phyloP scores from a whole-genome alignment of 1,284 basidiomycete genomes.

The Ceratobasidium sp. region DNA sequence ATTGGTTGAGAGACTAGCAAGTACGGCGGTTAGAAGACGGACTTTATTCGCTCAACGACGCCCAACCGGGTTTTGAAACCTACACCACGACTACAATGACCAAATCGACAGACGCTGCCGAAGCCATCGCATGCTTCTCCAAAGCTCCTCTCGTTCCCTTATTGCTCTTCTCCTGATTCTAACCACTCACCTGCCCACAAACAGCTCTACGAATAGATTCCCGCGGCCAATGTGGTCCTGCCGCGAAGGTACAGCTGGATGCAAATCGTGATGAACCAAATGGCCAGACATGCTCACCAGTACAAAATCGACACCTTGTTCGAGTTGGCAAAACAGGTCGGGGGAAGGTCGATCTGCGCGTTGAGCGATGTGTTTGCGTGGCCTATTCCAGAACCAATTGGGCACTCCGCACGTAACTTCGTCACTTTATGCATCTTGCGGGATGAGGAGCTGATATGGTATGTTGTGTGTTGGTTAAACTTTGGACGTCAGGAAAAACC shows the following conservation, averaged over 20 bases:
- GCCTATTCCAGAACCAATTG: slow-evolving; percentile 97
- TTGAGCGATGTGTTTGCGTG: slow-evolving; percentile 98
- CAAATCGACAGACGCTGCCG: slow-evolving; percentile 94
- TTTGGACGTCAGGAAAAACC: too few species aligned
- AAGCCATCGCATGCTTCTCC: slow-evolving; percentile 93
- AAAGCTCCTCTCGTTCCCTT: slow-evolving; percentile 57
- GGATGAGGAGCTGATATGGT: too few species aligned
- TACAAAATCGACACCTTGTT: slow-evolving; percentile 98
- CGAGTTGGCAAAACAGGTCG: slow-evolving; percentile 90
- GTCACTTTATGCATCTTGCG: too few species aligned
- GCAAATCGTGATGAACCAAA: slow-evolving; percentile 98
- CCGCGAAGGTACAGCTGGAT: slow-evolving; percentile 98
- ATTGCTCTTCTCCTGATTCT: slow-evolving; percentile 18
- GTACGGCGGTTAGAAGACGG: slow-evolving; percentile 70
- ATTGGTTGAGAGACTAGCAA: too few species aligned
- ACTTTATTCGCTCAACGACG: slow-evolving; percentile 97
- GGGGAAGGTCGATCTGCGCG: slow-evolving; percentile 96
- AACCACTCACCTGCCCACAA: slow-evolving; percentile 12
- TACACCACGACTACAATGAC: slow-evolving; percentile 99
- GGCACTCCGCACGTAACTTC: slow-evolving; percentile 65
- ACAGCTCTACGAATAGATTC: slow-evolving; percentile 98
- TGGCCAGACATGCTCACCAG: slow-evolving; percentile 89
- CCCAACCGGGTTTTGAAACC: slow-evolving; percentile 94
- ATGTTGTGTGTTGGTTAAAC: too few species aligned
- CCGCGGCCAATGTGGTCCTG: slow-evolving; percentile 99